Evolutionary conservation across 257 asterid species (phyloP), one percentile per base, ranked within the genome.

Genomic region (Echium plantagineum): DNA sequence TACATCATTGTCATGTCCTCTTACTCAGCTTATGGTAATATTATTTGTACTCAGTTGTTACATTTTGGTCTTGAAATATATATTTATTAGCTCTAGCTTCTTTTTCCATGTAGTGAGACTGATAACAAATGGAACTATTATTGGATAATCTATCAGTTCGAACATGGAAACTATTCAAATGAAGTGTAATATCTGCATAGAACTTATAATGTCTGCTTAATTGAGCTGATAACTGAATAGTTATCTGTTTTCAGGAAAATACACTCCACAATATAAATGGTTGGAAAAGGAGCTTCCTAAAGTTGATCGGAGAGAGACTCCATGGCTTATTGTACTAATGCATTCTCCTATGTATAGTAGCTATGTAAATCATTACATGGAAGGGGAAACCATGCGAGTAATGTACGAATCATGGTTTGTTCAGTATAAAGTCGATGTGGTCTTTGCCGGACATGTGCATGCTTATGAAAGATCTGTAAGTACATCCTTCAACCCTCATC

Each of bases 361-460:
- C 64, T 78, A 83, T 12, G 74, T 66, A 5, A 71, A 71, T 72
- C 91, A 83, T 68, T 83, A 70, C 52, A 83, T 83, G 91, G 91
- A 83, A 79, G 91, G 87, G 60, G 91, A 83, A 70, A 61, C 77
- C 9, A 83, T 81, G 87, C 71, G 87, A 35, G 91, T 83, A 18
- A 56, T 78, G 63, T 83, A 78, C 55, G 91, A 83, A 49, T 64
- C 77, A 1, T 81, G 72, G 83, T 71, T 81, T 24, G 88, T 81
- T 21, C 6, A 75, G 62, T 78, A 78, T 79, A 77, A 74, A 73
- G 88, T 81, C 12, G 87, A 83, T 55, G 84, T 73, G 9, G 84
- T 81, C 64, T 81, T 83, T 17, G 85, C 91, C 12, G 87, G 91
- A 57, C 91, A 83, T 57, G 85, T 78, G 52, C 88, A 81, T 62